phyloP scores from a whole-genome alignment of 306 rosid species.

The Dalbergia cultrata region DNA sequence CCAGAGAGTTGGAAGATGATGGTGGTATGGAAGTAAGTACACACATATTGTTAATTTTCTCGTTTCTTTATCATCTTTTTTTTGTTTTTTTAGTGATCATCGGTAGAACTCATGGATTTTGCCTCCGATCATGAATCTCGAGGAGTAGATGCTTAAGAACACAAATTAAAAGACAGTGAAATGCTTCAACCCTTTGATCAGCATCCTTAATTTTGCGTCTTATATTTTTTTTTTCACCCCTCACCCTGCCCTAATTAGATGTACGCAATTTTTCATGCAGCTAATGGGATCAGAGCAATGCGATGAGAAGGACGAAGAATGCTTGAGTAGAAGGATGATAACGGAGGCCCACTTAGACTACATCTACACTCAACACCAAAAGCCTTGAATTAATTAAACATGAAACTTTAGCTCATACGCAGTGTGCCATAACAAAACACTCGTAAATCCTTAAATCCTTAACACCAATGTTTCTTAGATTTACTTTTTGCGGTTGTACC shows the following conservation, averaged over 20 bases:
- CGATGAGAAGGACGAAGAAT: slow-evolving; percentile 47
- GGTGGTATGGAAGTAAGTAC: too few species aligned
- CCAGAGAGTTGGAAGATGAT: too few species aligned
- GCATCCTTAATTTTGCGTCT: background rate
- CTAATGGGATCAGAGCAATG: slow-evolving; percentile 57
- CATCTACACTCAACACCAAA: slow-evolving; percentile 61
- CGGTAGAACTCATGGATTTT: too few species aligned
- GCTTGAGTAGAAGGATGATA: slow-evolving; percentile 58
- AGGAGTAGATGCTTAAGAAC: background rate
- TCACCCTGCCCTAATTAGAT: background rate
- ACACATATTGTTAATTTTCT: too few species aligned
- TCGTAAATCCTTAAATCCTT: background rate
- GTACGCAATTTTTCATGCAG: background rate
- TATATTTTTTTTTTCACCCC: too few species aligned
- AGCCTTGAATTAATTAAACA: slow-evolving; percentile 40
- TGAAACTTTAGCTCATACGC: background rate
- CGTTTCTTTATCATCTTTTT: too few species aligned
- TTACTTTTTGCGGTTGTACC: background rate
- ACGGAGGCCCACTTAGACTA: slow-evolving; percentile 75
- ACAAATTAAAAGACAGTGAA: background rate
- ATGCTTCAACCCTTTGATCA: background rate
- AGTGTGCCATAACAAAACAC: background rate
- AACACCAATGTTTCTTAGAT: background rate
- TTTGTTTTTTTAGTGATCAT: too few species aligned
- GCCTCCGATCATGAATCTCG: too few species aligned